Evolutionary conservation across 805 yeast genomes (phyloP).

Genomic region (Helenozyma rhizophorensis): DNA sequence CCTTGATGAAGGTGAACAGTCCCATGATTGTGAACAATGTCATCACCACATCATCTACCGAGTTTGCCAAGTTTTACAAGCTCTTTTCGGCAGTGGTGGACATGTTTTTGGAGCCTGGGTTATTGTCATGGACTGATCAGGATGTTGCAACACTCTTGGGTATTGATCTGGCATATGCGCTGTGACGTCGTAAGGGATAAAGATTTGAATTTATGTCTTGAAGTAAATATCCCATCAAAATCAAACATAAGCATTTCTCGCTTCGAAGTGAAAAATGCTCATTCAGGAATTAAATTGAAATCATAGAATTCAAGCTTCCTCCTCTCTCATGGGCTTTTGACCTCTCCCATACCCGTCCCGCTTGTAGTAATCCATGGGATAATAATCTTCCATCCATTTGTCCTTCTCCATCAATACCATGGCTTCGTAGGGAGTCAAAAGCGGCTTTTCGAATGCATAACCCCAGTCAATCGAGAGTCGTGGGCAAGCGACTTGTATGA

Average conservation of each 20-base stretch:
- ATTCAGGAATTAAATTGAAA: too few species aligned
- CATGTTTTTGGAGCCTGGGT: slow-evolving; percentile 29
- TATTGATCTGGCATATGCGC: slow-evolving; percentile 42
- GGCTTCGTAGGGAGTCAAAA: slow-evolving; percentile 93
- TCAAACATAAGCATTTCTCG: too few species aligned
- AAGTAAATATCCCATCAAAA: too few species aligned
- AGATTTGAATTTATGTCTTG: too few species aligned
- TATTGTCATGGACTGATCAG: slow-evolving; percentile 49
- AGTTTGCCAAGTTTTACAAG: slow-evolving; percentile 46
- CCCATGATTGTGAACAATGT: slow-evolving; percentile 60
- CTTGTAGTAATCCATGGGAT: slow-evolving; percentile 96
- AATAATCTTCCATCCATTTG: slow-evolving; percentile 57
- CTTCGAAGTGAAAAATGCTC: too few species aligned
- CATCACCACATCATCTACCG: slow-evolving; percentile 43
- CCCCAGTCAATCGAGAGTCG: slow-evolving; percentile 98
- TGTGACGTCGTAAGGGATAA: too few species aligned
- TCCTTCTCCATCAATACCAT: slow-evolving; percentile 83
- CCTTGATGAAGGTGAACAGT: slow-evolving; percentile 56
- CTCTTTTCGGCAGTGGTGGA: slow-evolving; percentile 33
- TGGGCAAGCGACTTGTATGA: slow-evolving; percentile 97
- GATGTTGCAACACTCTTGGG: slow-evolving; percentile 73
- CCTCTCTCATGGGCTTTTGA: too few species aligned
- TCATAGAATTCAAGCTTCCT: too few species aligned
- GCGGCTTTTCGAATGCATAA: slow-evolving; percentile 88
- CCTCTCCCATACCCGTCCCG: slow-evolving; percentile 93